A percentile compares a stretch with the other conserved stretches of the same genome.
These are phyloP conservation scores for Vanderwaltozyma verrucispora DNA, from an alignment of 805 yeast species.

Conservation along the genomic window DNA sequence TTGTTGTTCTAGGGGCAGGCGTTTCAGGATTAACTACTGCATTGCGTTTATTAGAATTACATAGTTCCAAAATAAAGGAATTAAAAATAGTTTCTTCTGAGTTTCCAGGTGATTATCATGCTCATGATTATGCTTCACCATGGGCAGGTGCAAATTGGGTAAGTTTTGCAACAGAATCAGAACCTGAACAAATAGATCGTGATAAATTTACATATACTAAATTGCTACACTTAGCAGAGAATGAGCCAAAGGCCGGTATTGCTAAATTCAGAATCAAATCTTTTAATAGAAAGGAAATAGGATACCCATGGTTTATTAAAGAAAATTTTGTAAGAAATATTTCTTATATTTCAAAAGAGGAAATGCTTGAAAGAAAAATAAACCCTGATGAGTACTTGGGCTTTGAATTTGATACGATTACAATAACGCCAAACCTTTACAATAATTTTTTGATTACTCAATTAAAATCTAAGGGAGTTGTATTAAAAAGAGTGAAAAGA, in stretches of 20 bases:
- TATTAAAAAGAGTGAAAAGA: background rate
- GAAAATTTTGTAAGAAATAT: constrained; percentile 1
- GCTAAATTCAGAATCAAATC: background rate
- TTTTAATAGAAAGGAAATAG: background rate
- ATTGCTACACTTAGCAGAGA: background rate
- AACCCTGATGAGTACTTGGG: background rate
- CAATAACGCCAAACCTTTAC: constrained; percentile 1
- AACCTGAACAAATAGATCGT: background rate
- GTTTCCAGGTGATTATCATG: constrained; percentile 3
- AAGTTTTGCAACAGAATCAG: background rate
- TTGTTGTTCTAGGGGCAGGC: constrained; percentile 2
- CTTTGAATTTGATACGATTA: background rate
- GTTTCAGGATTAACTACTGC: constrained; percentile 2
- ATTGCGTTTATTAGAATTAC: background rate
- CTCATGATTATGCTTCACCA: constrained; percentile 45
- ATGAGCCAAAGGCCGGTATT: constrained; percentile 1
- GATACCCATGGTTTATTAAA: constrained; percentile 3
- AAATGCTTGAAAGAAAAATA: constrained; percentile 1
- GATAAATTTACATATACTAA: constrained; percentile 1
- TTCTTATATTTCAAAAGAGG: background rate
- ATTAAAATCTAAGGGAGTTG: background rate
- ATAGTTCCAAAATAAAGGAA: background rate
- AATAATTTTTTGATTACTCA: constrained; percentile 1
- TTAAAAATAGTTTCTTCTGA: constrained; percentile 1
- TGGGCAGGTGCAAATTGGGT: constrained; percentile 74